Percentiles rank a stretch among this genome's conserved stretches.
Conservation (phyloP, 495 filamentous ascomycete species). For the Bryoglossum gracile region DNA sequence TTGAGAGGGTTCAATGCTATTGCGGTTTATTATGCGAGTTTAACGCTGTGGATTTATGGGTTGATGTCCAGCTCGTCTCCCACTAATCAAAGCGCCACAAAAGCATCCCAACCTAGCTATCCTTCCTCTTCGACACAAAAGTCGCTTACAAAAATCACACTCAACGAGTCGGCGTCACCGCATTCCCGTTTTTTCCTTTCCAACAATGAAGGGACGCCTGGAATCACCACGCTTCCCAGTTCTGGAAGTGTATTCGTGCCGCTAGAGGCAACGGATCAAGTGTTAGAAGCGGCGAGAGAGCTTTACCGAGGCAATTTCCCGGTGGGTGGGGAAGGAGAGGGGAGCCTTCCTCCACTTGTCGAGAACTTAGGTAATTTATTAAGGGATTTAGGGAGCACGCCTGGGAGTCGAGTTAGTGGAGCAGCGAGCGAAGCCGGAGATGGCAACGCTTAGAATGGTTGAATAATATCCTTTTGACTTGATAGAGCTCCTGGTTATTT, state of each 20-base stretch:
- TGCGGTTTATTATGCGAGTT: constrained; percentile 50
- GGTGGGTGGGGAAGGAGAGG: constrained; percentile 15
- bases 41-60: constrained; percentile 56
- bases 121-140: not conserved
- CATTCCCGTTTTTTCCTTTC: not conserved
- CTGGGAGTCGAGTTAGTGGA: constrained; percentile 3
- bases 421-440: not conserved
- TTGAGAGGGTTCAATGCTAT: constrained; percentile 54
- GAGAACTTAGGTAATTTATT: constrained; percentile 19
- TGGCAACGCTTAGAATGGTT: too few species aligned
- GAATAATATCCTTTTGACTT: too few species aligned
- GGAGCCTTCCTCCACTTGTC: constrained; percentile 8
- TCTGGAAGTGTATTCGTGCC: not conserved
- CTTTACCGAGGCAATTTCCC: constrained; percentile 41
- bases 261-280: constrained; percentile 31
- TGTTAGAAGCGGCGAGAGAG: constrained; percentile 41
- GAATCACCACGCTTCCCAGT: not conserved
- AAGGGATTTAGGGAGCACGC: constrained; percentile 14
- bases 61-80: constrained; percentile 29
- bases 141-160: not conserved
- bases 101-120: constrained; percentile 4
- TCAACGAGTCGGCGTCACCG: not conserved
- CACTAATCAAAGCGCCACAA: constrained; percentile 17
- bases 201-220: not conserved
- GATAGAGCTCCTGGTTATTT: too few species aligned